Evolutionary conservation across 2,329 filamentous ascomycete species (phyloP).

Genomic region (Didymella sp.): DNA sequence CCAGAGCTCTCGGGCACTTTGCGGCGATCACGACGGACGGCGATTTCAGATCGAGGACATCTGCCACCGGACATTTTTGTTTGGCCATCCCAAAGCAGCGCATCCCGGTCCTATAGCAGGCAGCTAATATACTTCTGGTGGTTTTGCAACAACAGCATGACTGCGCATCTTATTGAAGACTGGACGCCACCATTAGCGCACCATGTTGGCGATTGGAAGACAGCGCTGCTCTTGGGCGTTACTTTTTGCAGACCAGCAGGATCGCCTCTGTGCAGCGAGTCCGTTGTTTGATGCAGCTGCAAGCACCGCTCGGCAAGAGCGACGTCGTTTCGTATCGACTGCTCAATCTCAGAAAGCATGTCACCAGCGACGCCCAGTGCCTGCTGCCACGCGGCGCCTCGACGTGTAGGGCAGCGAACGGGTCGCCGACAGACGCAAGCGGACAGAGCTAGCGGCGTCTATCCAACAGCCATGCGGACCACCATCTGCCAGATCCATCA

Average conservation of each 20-base stretch:
- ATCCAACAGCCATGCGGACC: slow-evolving; percentile 27
- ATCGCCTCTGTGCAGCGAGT: slow-evolving; percentile 36
- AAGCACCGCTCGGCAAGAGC: slow-evolving; percentile 20
- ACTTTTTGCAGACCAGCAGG: slow-evolving; percentile 24
- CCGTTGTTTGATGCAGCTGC: slow-evolving; percentile 37
- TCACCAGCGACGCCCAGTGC: slow-evolving; percentile 4
- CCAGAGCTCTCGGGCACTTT: slow-evolving; percentile 43
- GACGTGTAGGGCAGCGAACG: slow-evolving; percentile 14
- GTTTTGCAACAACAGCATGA: slow-evolving; percentile 35
- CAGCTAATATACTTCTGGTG: slow-evolving; percentile 33
- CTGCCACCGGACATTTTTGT: slow-evolving; percentile 48
- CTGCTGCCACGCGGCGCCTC: neutral
- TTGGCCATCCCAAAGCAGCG: slow-evolving; percentile 32
- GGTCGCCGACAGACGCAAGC: slow-evolving; percentile 14
- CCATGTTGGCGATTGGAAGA: slow-evolving; percentile 30
- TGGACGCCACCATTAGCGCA: slow-evolving; percentile 38
- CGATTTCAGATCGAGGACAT: slow-evolving; percentile 22
- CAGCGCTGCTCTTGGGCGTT: slow-evolving; percentile 24
- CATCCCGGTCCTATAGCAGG: slow-evolving; percentile 32
- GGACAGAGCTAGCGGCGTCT: slow-evolving; percentile 31
- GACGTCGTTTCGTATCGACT: slow-evolving; percentile 6
- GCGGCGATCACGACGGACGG: slow-evolving; percentile 42
- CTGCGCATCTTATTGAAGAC: slow-evolving; percentile 25
- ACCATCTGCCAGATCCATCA: slow-evolving; percentile 32
- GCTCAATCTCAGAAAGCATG: slow-evolving; percentile 1